Conservation (phyloP, 2,329 filamentous ascomycete species). For the Neurospora sp. region DNA sequence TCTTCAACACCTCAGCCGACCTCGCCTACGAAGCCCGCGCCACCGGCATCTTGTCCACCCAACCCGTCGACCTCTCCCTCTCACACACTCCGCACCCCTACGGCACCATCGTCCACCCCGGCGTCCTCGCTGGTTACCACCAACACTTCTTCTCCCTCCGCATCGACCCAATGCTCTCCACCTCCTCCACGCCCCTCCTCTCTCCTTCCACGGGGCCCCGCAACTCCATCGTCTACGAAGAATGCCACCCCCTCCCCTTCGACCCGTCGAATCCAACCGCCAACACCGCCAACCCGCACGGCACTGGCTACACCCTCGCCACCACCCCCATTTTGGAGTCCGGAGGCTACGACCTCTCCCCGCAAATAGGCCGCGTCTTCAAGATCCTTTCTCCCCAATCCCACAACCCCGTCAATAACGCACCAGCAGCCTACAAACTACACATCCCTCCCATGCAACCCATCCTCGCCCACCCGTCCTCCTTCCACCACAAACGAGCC, state of each 20-base stretch:
- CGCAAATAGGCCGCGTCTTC: constrained; percentile 40
- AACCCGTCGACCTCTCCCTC: constrained; percentile 41
- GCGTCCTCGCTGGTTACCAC: constrained; percentile 56
- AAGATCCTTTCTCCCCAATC: constrained; percentile 45
- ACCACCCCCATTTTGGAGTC: constrained; percentile 32
- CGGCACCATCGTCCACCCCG: constrained; percentile 51
- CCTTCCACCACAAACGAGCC: constrained; percentile 25
- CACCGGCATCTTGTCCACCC: constrained; percentile 53
- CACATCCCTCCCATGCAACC: constrained; percentile 46
- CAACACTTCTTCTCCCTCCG: constrained; percentile 68
- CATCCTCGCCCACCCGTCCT: constrained; percentile 36
- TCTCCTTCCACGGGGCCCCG: constrained; percentile 28
- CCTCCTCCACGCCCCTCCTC: neutral
- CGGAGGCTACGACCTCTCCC: constrained; percentile 37
- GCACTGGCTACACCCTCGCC: constrained; percentile 29
- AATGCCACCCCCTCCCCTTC: constrained; percentile 43
- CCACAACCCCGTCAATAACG: constrained; percentile 42
- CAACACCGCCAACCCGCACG: constrained; percentile 31
- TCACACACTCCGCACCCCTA: constrained; percentile 38
- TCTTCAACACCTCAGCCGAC: constrained; percentile 53
- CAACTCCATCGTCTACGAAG: constrained; percentile 48
- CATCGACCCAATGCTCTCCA: constrained; percentile 50
- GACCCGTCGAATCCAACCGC: constrained; percentile 7
- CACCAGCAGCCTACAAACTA: constrained; percentile 46
- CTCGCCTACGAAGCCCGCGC: constrained; percentile 53